phyloP scores from a whole-genome alignment of 805 yeast genomes.

The Kodamaea kaohsiungensis region DNA sequence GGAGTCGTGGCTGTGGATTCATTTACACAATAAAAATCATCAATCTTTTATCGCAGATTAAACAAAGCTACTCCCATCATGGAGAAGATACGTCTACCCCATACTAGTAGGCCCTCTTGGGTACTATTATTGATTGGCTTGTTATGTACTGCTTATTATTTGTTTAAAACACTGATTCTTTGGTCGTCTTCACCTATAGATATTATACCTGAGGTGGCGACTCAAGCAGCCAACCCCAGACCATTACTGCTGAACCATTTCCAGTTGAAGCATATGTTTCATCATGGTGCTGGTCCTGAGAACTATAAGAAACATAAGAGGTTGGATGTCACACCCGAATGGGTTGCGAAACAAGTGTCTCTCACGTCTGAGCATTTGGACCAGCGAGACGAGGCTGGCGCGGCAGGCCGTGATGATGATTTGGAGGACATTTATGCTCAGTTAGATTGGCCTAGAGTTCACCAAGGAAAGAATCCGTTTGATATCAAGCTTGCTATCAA shows the following conservation, averaged over 20 bases:
- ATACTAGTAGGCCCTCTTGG: not conserved
- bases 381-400: conserved; percentile 2
- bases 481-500: conserved; percentile 32
- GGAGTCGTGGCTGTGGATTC: not conserved
- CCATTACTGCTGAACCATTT: conserved; percentile 13
- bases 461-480: conserved; percentile 41
- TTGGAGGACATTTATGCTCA: conserved; percentile 14
- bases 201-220: not conserved
- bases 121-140: not conserved
- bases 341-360: conserved; percentile 22
- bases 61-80: conserved; percentile 1
- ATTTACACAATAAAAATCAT: conserved; percentile 1
- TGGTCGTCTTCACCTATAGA: not conserved
- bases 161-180: not conserved
- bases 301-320: conserved; percentile 46
- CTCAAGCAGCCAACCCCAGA: not conserved
- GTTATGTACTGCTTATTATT: not conserved
- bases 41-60: conserved; percentile 2
- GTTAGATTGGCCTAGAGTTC: conserved; percentile 39
- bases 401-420: conserved; percentile 5
- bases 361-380: not conserved
- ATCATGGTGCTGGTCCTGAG: conserved; percentile 53
- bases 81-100: conserved; percentile 2
- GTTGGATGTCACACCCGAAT: conserved; percentile 50
- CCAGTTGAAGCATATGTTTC: conserved; percentile 57